Base-by-base conservation (phyloP, 768 basidiomycete genomes). In the Xanthoconium purpureum region DNA sequence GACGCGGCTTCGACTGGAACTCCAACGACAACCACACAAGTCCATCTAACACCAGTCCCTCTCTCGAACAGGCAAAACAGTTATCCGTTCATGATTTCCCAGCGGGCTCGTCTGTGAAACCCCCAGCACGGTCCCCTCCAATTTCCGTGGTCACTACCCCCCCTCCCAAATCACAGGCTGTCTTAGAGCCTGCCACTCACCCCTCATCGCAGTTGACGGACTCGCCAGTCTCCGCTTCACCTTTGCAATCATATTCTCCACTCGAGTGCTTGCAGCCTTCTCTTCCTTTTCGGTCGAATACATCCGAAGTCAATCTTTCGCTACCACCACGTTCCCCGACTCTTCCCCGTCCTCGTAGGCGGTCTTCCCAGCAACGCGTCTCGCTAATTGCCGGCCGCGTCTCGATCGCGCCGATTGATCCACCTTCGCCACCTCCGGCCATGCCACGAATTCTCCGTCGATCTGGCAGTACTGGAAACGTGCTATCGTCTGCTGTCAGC, bases 281-380 rank as follows among this genome's bases (percentile, higher is more conserved):
- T 13, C 56, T 52, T 56, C 64, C 51, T 50, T 66, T 60, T 58
- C 67, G 60, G 36, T 60, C 59, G 33, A 55, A 49, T 52, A 24
- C 58, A 20, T 47, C 64, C 35, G 62, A 64, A 50, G 49, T 59
- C 32, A 65, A 66, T 48, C 70, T 64, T 37, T 63, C 73, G 29
- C 63, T 72, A 8, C 67, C 75, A 28, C 61, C 77, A 40, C 80
- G 76, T 55, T 82, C 84, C 29, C 78, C 84, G 13, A 79, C 83
- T 12, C 78, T 80, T 20, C 79, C 85, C 35, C 85, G 87, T 6
- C 80, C 88, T 35, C 81, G 90, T 17, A 78, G 88, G 47, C 79
- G 91, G 52, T 91, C 90, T 37, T 91, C 91, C 8, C 90, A 91
- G 62, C 89, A 91, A 59, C 82, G 91, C 47, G 87, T 93, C 28